phyloP scores from a whole-genome alignment of 1,284 basidiomycete genomes.

The Wolfiporia cocos region DNA sequence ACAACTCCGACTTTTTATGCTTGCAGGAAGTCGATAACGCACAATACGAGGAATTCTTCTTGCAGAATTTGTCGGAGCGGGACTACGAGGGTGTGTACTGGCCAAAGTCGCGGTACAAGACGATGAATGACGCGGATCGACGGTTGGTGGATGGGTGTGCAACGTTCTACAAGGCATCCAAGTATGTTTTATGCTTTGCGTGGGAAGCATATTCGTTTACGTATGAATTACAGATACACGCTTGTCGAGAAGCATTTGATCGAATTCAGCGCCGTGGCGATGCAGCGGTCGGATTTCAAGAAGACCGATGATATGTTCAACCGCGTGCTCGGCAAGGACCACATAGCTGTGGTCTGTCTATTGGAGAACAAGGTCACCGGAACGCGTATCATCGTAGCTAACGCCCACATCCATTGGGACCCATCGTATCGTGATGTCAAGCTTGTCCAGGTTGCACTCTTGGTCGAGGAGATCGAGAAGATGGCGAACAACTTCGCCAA shows the following conservation, averaged over 20 bases:
- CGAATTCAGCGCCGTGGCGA: slow-evolving; percentile 92
- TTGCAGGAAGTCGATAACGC: slow-evolving; percentile 92
- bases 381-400: slow-evolving; percentile 84
- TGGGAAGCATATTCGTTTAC: slow-evolving; percentile 4
- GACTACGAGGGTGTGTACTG: slow-evolving; percentile 93
- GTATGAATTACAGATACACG: slow-evolving; percentile 57
- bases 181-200: slow-evolving; percentile 47
- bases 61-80: slow-evolving; percentile 66
- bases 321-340: slow-evolving; percentile 93
- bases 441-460: slow-evolving; percentile 89
- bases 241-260: slow-evolving; percentile 93
- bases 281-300: slow-evolving; percentile 93
- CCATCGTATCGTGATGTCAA: slow-evolving; percentile 94
- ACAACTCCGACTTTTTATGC: slow-evolving; percentile 89
- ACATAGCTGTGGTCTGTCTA: slow-evolving; percentile 86
- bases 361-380: slow-evolving; percentile 88
- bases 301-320: slow-evolving; percentile 99
- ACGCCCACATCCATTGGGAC: slow-evolving; percentile 94
- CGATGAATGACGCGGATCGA: slow-evolving; percentile 86
- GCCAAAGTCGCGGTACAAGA: slow-evolving; percentile 93
- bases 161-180: slow-evolving; percentile 88
- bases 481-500: slow-evolving; percentile 81
- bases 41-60: slow-evolving; percentile 93
- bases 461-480: slow-evolving; percentile 93
- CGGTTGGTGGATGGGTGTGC: slow-evolving; percentile 95